Base-by-base conservation (phyloP, 371 early-diverging fungal species). In the Mycotypha africana region DNA sequence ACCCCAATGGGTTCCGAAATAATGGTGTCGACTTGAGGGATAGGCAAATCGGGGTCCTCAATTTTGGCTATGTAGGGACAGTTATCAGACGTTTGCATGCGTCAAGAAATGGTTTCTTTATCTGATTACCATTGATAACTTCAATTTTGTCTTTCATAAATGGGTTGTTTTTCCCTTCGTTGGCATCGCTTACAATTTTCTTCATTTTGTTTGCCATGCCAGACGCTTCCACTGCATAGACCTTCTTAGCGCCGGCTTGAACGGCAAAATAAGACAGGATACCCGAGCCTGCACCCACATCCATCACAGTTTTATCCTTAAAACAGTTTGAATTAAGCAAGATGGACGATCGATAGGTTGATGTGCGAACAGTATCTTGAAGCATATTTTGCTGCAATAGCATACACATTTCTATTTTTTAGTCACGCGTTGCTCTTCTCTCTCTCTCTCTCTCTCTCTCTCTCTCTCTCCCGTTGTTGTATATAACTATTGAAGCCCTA, bases 311-410 rank as follows among this genome's bases (percentile, higher is more conserved):
- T 56, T 91, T 89, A 50, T 84, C 81, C 46, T 76, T 61, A 54
- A 96, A 93, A 42, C 84, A 70, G 19, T 69, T 60, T 4, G 82
- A 71, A 60, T 93, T 93, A 33, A 83, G 60, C 9, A 88, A 42
- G 34, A 98, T 95, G 4, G 95, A 95, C 7, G 85, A 80, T 43
- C 90, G 88, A 59, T 97, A 98, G n/a, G 92, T 81, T n/a, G 89
- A 84, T 1, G 97, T 98, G 28, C 98, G 79, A 21, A 95, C 89
- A 16, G 75, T 76, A 65, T 98, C 98, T 69, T 91, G 89, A 17
- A 98, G 80, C 98, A 97, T 97, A 73, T 97, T 95, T 85, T 96
- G 95, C 91, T 92, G n/a, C n/a, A n/a, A n/a, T n/a, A n/a, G n/a
- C n/a, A n/a, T n/a, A n/a, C n/a, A n/a, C n/a, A n/a, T n/a, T n/a